Conservation (phyloP, 352 stramenopile species). For the Globisporangium cystogenes region DNA sequence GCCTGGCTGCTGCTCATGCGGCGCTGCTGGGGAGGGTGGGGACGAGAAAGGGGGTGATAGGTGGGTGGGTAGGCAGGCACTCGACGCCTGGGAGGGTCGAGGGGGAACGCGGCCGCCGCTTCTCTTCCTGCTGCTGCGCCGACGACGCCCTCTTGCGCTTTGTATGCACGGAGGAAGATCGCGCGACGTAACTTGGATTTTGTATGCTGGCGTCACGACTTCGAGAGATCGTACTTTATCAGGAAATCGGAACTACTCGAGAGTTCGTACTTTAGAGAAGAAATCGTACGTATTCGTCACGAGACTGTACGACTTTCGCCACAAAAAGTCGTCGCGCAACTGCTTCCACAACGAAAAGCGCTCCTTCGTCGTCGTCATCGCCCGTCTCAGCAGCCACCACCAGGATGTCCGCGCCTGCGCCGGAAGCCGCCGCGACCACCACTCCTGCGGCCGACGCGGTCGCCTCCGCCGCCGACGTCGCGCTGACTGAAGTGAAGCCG, state of each 20-base stretch:
- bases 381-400: neutral
- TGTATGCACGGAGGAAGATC: neutral
- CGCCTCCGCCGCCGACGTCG: slow-evolving; percentile 34
- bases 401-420: neutral
- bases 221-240: neutral
- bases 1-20: slow-evolving; percentile 15
- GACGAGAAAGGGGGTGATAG: neutral
- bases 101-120: no score
- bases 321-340: neutral
- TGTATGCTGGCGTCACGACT: no score
- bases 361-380: no score
- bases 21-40: neutral
- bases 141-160: neutral
- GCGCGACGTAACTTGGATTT: neutral
- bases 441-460: slow-evolving; percentile 1
- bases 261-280: no score
- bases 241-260: neutral
- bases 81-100: no score
- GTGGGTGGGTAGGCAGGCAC: neutral
- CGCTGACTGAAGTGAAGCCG: slow-evolving; percentile 46
- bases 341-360: neutral
- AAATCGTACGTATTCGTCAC: no score
- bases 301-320: no score
- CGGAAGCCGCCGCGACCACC: neutral
- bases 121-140: no score